A percentile compares a stretch with the other conserved stretches of the same genome.
Evolutionary conservation across 768 basidiomycete genomes (phyloP).

Genomic region (Termitomyces sp.): DNA sequence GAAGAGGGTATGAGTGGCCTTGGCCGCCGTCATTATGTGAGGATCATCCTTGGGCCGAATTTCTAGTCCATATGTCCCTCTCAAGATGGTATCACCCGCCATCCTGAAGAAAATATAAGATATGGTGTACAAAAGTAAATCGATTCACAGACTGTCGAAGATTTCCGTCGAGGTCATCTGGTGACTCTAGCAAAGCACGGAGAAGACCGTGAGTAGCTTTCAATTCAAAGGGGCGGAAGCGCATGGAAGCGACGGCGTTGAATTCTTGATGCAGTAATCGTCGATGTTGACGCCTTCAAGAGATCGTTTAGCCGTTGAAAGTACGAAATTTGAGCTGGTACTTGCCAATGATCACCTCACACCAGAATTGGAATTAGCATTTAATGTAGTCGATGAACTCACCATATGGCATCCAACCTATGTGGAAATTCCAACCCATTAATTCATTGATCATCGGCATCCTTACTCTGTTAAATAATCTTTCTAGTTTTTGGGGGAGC

Average conservation of each 20-base stretch:
- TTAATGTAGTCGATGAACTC: neutral
- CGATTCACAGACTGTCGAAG: constrained; percentile 7
- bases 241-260: constrained; percentile 10
- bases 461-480: neutral
- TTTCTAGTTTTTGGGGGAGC: neutral
- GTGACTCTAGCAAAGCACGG: constrained; percentile 13
- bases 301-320: neutral
- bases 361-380: neutral
- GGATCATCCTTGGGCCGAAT: constrained; percentile 25
- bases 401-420: constrained; percentile 16
- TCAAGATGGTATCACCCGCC: constrained; percentile 22
- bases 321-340: no score
- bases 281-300: constrained; percentile 18
- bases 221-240: constrained; percentile 17
- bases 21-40: constrained; percentile 24
- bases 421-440: constrained; percentile 17
- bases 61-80: constrained; percentile 28
- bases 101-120: neutral
- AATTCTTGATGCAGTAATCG: constrained; percentile 19
- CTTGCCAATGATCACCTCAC: constrained; percentile 8
- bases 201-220: constrained; percentile 18
- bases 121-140: neutral
- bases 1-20: constrained; percentile 22
- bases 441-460: constrained; percentile 19
- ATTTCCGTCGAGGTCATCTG: constrained; percentile 11